These are phyloP conservation scores for Cyclocybe cylindracea DNA, from an alignment of 768 basidiomycete genomes.

Conservation along the genomic window DNA sequence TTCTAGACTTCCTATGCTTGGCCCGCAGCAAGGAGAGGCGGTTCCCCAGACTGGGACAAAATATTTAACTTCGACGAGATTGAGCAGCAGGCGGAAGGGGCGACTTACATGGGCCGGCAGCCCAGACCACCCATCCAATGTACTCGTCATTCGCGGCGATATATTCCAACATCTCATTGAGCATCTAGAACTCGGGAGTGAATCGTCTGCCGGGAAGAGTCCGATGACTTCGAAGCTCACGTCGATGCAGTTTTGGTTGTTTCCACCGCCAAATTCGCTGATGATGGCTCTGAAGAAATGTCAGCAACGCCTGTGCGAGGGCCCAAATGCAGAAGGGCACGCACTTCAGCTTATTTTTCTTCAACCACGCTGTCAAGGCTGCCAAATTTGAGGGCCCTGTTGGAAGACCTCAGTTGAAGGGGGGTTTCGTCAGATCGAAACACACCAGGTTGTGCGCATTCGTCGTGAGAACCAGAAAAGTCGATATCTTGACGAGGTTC, in stretches of 20 bases:
- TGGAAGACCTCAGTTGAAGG: not conserved
- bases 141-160: constrained; percentile 43
- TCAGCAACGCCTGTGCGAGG: not conserved
- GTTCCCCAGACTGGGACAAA: constrained; percentile 42
- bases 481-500: constrained; percentile 33
- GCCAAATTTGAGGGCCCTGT: constrained; percentile 42
- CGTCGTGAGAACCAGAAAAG: constrained; percentile 43
- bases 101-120: constrained; percentile 43
- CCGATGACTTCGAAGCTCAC: not conserved
- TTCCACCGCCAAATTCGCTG: constrained; percentile 47
- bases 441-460: constrained; percentile 42
- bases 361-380: constrained; percentile 40
- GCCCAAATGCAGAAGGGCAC: not conserved
- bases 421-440: not conserved
- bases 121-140: constrained; percentile 51
- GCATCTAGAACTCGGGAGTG: constrained; percentile 18
- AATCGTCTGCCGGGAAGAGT: not conserved
- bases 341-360: constrained; percentile 43
- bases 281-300: constrained; percentile 36
- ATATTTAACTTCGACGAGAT: not conserved
- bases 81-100: not conserved
- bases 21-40: constrained; percentile 41
- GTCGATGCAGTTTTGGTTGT: constrained; percentile 42
- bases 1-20: constrained; percentile 44
- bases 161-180: constrained; percentile 42